Conservation (phyloP, 78 protist species). For the Dictyostelium purpureum region DNA sequence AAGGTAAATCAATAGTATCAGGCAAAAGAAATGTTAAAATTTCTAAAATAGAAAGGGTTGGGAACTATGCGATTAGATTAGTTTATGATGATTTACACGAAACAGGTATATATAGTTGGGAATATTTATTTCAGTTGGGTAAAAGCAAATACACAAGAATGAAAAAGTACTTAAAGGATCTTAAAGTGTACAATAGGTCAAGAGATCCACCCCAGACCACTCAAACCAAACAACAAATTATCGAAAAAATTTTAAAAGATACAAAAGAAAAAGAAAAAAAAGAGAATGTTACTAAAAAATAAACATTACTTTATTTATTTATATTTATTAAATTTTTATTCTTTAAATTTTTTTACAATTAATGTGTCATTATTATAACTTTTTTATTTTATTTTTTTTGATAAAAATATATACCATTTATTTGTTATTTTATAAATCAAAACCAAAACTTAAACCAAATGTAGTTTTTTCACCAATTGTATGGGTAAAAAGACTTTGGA, state of each 20-base stretch:
- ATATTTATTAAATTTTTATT: no score
- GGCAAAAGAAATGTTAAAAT: constrained; percentile 60
- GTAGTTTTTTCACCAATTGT: constrained; percentile 48
- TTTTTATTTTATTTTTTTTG: neutral
- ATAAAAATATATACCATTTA: no score
- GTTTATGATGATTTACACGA: constrained; percentile 64
- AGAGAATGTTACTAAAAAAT: no score
- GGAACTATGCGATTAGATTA: constrained; percentile 56
- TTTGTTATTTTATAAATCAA: constrained; percentile 18
- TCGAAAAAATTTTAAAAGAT: no score
- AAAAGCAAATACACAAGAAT: constrained; percentile 26
- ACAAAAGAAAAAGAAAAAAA: no score
- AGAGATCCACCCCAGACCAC: no score
- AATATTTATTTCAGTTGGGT: constrained; percentile 22
- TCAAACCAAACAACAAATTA: no score
- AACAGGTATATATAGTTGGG: constrained; percentile 52
- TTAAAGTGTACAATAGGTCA: constrained; percentile 22
- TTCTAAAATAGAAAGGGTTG: constrained; percentile 31
- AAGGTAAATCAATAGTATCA: neutral
- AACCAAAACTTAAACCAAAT: constrained; percentile 62
- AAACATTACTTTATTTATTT: no score
- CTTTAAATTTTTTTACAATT: no score
- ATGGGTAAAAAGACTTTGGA: constrained; percentile 62
- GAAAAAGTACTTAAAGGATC: constrained; percentile 20
- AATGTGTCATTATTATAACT: neutral